phyloP scores from a whole-genome alignment of 2,329 filamentous ascomycete species.

The Penicillium sp. region DNA sequence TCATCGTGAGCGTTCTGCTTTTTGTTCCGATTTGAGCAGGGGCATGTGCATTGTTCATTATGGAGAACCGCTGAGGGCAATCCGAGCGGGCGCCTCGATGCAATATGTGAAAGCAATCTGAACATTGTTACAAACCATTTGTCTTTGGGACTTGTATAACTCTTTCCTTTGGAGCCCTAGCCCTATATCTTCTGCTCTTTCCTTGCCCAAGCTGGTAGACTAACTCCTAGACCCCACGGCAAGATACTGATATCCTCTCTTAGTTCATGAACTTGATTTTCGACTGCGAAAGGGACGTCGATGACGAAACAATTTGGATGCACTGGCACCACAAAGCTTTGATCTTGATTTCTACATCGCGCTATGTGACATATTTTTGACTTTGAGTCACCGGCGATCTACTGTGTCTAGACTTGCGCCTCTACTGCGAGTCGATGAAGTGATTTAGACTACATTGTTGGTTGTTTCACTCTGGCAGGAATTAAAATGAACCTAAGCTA shows the following conservation, averaged over 20 bases:
- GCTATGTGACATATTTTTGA: not conserved
- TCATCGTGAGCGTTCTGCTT: not conserved
- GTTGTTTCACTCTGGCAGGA: not conserved
- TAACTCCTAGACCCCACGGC: not conserved
- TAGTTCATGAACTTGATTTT: not conserved
- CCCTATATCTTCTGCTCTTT: not conserved
- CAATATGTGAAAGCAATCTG: not conserved
- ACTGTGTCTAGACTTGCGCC: not conserved
- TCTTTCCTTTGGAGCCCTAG: conserved; percentile 2
- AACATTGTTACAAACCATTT: not conserved
- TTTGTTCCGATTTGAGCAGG: not conserved
- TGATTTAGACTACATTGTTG: not conserved
- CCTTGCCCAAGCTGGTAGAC: not conserved
- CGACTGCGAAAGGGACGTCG: not conserved
- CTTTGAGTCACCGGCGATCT: not conserved
- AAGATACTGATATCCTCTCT: not conserved
- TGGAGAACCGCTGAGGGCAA: not conserved
- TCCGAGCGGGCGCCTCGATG: not conserved
- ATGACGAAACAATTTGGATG: not conserved
- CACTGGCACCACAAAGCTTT: not conserved
- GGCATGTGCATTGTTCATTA: not conserved
- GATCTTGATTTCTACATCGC: not conserved
- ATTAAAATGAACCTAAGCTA: not conserved
- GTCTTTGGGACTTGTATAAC: conserved; percentile 1
- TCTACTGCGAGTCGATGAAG: not conserved